These are phyloP conservation scores for Pseudomassariella vexata DNA, from an alignment of 2,329 filamentous ascomycete genomes.

Conservation along the genomic window DNA sequence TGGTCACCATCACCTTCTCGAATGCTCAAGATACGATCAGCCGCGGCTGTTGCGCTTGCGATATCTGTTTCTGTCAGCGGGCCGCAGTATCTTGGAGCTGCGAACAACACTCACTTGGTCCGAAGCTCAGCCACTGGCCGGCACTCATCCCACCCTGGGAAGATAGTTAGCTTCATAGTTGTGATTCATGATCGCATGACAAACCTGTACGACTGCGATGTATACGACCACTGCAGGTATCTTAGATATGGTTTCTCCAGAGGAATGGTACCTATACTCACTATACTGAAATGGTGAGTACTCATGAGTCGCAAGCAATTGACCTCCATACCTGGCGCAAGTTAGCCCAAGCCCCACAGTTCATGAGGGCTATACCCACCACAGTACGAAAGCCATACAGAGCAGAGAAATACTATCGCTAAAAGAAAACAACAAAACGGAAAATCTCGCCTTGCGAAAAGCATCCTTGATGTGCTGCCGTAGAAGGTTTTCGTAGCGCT, in stretches of 20 bases:
- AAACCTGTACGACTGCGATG: too few species aligned
- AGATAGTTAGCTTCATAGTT: too few species aligned
- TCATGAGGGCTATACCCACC: slow-evolving; percentile 54
- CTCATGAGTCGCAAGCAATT: too few species aligned
- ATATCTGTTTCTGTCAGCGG: too few species aligned
- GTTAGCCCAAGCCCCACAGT: too few species aligned
- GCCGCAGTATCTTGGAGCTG: slow-evolving; percentile 60
- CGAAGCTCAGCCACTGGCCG: too few species aligned
- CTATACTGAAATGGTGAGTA: slow-evolving; percentile 42
- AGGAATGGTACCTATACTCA: slow-evolving; percentile 58
- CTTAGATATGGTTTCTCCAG: too few species aligned
- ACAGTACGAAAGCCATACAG: slow-evolving; percentile 56
- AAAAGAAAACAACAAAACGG: slow-evolving; percentile 58
- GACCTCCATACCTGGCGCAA: too few species aligned
- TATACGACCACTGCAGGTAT: too few species aligned
- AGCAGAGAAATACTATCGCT: slow-evolving; percentile 59
- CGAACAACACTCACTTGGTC: slow-evolving; percentile 59
- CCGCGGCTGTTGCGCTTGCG: slow-evolving; percentile 47
- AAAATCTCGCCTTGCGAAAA: slow-evolving; percentile 52
- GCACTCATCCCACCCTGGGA: slow-evolving; percentile 60
- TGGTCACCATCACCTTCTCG: slow-evolving; percentile 29
- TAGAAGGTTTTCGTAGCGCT: slow-evolving; percentile 54
- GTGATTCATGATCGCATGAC: too few species aligned
- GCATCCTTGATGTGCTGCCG: slow-evolving; percentile 50
- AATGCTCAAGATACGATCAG: slow-evolving; percentile 49